Evolutionary conservation across 805 yeast species (phyloP).

Genomic region (Diddensiella caesifluorescens): DNA sequence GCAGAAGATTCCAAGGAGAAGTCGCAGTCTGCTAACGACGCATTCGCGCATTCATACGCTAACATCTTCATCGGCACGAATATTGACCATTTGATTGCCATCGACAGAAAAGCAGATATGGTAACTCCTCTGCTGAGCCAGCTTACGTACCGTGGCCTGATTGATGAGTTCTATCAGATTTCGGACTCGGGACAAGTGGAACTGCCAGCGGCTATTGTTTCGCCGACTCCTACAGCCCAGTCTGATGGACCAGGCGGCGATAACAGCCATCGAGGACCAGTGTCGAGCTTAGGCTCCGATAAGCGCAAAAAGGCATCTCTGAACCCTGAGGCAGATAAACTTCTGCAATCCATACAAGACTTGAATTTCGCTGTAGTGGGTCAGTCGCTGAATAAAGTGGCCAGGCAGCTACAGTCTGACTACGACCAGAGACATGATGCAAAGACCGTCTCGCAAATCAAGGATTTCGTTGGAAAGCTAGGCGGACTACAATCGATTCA

Average conservation of each 20-base stretch:
- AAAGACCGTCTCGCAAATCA: constrained; percentile 58
- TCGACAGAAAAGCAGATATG: constrained; percentile 75
- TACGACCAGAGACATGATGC: constrained; percentile 57
- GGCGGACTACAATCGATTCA: constrained; percentile 64
- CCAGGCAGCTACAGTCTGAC: constrained; percentile 62
- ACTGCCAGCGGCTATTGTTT: constrained; percentile 26
- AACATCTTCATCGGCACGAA: constrained; percentile 28
- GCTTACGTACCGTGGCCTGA: constrained; percentile 73
- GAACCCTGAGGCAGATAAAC: constrained; percentile 38
- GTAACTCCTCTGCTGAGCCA: constrained; percentile 69
- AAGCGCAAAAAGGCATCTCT: constrained; percentile 23
- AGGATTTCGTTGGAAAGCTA: constrained; percentile 63
- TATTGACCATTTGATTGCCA: constrained; percentile 58
- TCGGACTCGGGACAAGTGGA: constrained; percentile 31
- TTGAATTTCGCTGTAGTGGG: constrained; percentile 81
- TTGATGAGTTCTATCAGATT: constrained; percentile 64
- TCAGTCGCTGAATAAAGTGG: constrained; percentile 59
- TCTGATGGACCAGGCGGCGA: background rate
- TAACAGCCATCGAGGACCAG: background rate
- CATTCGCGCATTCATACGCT: constrained; percentile 28
- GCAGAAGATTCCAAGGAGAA: constrained; percentile 9
- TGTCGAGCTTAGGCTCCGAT: constrained; percentile 2
- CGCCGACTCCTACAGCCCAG: constrained; percentile 6
- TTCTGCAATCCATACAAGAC: constrained; percentile 50
- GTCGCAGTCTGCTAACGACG: constrained; percentile 5